These are phyloP conservation scores for Glycyrrhiza uralensis DNA, from an alignment of 306 rosid species.

Conservation along the genomic window DNA sequence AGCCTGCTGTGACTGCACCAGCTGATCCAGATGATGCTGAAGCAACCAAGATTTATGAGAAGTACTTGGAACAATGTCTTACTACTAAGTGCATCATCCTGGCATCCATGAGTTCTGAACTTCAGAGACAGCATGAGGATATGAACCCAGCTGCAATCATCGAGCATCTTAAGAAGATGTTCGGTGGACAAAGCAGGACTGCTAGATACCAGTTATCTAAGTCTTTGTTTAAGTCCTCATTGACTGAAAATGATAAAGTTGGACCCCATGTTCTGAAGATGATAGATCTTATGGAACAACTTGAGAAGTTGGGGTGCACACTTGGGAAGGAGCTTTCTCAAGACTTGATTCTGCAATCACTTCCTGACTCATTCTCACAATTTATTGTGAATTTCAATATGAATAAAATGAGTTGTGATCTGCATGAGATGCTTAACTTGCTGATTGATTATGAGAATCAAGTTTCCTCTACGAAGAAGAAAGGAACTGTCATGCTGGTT, in stretches of 20 bases:
- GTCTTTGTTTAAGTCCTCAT: neutral
- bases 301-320: neutral
- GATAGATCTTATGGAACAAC: neutral
- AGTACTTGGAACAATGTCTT: neutral
- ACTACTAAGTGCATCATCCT: neutral
- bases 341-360: no score
- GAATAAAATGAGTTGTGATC: neutral
- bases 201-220: neutral
- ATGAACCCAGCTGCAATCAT: neutral
- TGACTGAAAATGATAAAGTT: neutral
- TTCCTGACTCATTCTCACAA: neutral
- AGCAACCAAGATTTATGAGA: neutral
- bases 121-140: neutral
- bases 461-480: neutral
- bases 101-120: neutral
- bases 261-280: neutral
- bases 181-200: no score
- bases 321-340: neutral
- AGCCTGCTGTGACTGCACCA: neutral
- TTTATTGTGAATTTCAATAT: conserved; percentile 12
- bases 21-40: neutral
- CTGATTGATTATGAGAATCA: neutral
- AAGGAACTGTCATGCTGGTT: neutral
- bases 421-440: neutral
- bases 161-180: neutral